These are phyloP conservation scores for Calocybe gangraenosa DNA, from an alignment of 768 basidiomycete genomes.

Conservation along the genomic window DNA sequence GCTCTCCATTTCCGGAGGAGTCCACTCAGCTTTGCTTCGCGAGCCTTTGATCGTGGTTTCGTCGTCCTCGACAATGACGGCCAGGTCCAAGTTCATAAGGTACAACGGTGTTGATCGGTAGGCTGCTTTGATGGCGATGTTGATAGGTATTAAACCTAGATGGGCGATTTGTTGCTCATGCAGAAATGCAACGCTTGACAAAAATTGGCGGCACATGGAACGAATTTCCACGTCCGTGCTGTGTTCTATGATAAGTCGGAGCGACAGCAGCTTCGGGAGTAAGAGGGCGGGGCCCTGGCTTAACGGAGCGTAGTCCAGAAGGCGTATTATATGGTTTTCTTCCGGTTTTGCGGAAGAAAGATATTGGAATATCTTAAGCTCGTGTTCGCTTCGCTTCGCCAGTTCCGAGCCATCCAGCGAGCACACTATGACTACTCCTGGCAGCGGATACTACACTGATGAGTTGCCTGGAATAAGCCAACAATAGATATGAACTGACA, in stretches of 20 bases:
- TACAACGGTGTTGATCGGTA: neutral
- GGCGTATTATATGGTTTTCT: neutral
- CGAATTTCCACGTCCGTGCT: neutral
- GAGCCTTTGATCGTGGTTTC: neutral
- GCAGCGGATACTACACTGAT: neutral
- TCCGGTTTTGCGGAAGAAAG: neutral
- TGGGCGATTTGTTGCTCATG: neutral
- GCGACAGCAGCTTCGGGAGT: neutral
- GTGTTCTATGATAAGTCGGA: neutral
- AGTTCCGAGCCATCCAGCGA: neutral
- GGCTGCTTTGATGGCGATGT: neutral
- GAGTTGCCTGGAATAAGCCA: neutral
- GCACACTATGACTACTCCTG: neutral
- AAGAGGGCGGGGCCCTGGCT: neutral
- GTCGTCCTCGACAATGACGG: neutral
- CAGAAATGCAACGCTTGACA: neutral
- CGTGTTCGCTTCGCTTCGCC: neutral
- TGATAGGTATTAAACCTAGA: neutral
- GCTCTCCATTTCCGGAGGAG: neutral
- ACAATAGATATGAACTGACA: neutral
- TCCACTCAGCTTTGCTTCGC: neutral
- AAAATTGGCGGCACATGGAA: neutral
- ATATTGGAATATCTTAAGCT: neutral
- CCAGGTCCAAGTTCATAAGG: neutral
- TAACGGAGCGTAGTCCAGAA: neutral